Percentiles rank a stretch among this genome's conserved stretches.
Evolutionary conservation across 768 basidiomycete species (phyloP).

Genomic region (Cyclocybe aegerita): DNA sequence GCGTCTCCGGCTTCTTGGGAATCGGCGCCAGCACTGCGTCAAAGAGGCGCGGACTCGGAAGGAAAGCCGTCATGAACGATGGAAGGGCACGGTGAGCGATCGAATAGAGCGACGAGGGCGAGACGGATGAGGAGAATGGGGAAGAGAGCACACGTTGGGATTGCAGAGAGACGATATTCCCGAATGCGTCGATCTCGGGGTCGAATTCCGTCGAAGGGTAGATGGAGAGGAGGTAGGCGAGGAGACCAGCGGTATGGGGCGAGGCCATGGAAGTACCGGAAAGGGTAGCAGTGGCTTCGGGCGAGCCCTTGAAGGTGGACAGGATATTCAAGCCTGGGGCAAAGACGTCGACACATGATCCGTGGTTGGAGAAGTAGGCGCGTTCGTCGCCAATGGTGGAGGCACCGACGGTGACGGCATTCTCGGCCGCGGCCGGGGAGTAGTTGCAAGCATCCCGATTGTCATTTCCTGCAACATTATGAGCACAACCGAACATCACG

Average conservation of each 20-base stretch:
- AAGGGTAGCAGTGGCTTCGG: slow-evolving; percentile 64
- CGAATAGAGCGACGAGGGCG: slow-evolving; percentile 46
- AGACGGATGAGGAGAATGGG: slow-evolving; percentile 24
- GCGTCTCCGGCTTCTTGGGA: slow-evolving; percentile 1
- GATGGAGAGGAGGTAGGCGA: slow-evolving; percentile 91
- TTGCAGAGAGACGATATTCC: slow-evolving; percentile 33
- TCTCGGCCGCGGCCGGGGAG: slow-evolving; percentile 87
- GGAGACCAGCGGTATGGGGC: slow-evolving; percentile 86
- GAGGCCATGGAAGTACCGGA: slow-evolving; percentile 96
- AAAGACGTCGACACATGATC: slow-evolving; percentile 89
- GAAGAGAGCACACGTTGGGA: slow-evolving; percentile 31
- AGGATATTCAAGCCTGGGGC: slow-evolving; percentile 90
- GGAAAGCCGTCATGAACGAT: slow-evolving; percentile 52
- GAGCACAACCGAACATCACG: neutral
- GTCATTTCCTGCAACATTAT: slow-evolving; percentile 58
- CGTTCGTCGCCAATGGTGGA: slow-evolving; percentile 79
- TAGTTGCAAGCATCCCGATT: slow-evolving; percentile 89
- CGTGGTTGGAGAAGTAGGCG: slow-evolving; percentile 92
- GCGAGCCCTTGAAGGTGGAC: slow-evolving; percentile 78
- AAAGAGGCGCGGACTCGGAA: slow-evolving; percentile 53
- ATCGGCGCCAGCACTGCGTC: slow-evolving; percentile 24
- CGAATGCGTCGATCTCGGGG: slow-evolving; percentile 42
- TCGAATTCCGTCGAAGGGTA: slow-evolving; percentile 70
- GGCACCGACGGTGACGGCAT: slow-evolving; percentile 94
- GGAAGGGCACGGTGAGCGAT: slow-evolving; percentile 57